Evolutionary conservation across 1,139 yeast genomes (phyloP).

Genomic region (Candida tropicalis): DNA sequence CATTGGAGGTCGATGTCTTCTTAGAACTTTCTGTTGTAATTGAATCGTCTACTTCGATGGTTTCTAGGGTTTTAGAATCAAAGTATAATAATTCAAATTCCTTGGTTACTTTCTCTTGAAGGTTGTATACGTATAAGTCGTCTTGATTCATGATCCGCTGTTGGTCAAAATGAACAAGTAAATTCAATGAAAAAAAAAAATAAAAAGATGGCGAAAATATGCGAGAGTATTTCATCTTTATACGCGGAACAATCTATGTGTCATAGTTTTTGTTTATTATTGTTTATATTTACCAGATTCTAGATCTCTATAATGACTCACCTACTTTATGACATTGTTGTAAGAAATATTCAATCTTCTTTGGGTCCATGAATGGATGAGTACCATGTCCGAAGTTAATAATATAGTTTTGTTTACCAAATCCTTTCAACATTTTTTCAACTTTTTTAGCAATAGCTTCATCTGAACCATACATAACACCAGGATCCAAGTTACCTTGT

Average conservation of each 20-base stretch:
- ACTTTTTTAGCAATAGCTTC: slow-evolving; percentile 81
- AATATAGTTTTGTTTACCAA: slow-evolving; percentile 88
- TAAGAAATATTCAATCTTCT: slow-evolving; percentile 78
- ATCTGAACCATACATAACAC: slow-evolving; percentile 86
- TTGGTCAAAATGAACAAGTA: not conserved
- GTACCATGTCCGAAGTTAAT: slow-evolving; percentile 98
- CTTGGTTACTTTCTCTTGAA: slow-evolving; percentile 43
- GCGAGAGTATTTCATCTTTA: not conserved
- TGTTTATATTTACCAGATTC: not conserved
- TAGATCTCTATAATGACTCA: slow-evolving; percentile 13
- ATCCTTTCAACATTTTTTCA: slow-evolving; percentile 83
- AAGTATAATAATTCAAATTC: slow-evolving; percentile 60
- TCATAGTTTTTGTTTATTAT: not conserved
- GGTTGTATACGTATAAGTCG: slow-evolving; percentile 56
- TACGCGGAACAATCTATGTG: not conserved
- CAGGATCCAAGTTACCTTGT: slow-evolving; percentile 97
- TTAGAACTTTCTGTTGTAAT: slow-evolving; percentile 1
- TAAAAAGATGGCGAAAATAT: slow-evolving; percentile 9
- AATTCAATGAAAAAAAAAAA: not conserved
- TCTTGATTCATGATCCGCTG: slow-evolving; percentile 17
- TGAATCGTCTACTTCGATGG: slow-evolving; percentile 10
- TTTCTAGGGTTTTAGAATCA: slow-evolving; percentile 45
- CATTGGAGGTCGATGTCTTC: slow-evolving; percentile 13
- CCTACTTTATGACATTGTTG: slow-evolving; percentile 88
- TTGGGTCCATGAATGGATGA: slow-evolving; percentile 96